phyloP scores from a whole-genome alignment of 345 rosid species.

The Cardamine chenopodiifolia region DNA sequence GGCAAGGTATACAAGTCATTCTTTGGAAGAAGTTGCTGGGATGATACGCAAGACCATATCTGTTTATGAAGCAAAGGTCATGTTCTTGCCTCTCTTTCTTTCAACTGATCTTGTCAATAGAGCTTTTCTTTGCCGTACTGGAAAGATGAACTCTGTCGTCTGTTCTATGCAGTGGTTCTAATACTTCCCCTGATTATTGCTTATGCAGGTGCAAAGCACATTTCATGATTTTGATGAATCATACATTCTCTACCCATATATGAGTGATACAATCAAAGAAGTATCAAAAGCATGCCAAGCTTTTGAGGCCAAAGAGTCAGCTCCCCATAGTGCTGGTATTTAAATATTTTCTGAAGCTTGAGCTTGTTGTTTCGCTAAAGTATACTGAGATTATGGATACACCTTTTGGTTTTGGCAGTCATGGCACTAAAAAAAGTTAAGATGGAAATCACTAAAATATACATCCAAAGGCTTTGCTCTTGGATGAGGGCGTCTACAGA shows the following conservation, averaged over 20 bases:
- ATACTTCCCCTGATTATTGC: slow-evolving; percentile 30
- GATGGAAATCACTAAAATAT: slow-evolving; percentile 78
- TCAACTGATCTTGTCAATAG: slow-evolving; percentile 11
- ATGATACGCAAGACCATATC: slow-evolving; percentile 82
- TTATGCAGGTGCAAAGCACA: slow-evolving; percentile 67
- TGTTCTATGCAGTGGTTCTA: slow-evolving; percentile 10
- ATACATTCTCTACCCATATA: slow-evolving; percentile 65
- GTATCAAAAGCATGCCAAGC: slow-evolving; percentile 86
- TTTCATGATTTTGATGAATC: slow-evolving; percentile 83
- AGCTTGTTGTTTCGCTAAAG: slow-evolving; percentile 29
- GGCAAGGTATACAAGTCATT: slow-evolving; percentile 81
- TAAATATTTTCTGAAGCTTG: slow-evolving; percentile 35
- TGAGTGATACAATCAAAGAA: slow-evolving; percentile 83
- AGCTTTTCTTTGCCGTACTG: slow-evolving; percentile 6
- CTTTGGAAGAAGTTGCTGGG: slow-evolving; percentile 90
- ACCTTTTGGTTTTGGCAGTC: slow-evolving; percentile 51
- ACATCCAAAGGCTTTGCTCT: slow-evolving; percentile 84
- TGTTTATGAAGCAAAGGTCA: slow-evolving; percentile 88
- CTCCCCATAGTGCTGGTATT: slow-evolving; percentile 81
- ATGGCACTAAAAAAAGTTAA: slow-evolving; percentile 67
- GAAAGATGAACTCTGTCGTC: slow-evolving; percentile 4
- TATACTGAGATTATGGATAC: slow-evolving; percentile 36
- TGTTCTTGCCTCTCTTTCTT: slow-evolving; percentile 2
- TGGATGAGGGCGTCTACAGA: slow-evolving; percentile 88
- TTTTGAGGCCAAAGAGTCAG: slow-evolving; percentile 88